A percentile compares a stretch with the other conserved stretches of the same genome.
These are phyloP conservation scores for Filobasidium floriforme DNA, from an alignment of 768 basidiomycete species.

Conservation along the genomic window DNA sequence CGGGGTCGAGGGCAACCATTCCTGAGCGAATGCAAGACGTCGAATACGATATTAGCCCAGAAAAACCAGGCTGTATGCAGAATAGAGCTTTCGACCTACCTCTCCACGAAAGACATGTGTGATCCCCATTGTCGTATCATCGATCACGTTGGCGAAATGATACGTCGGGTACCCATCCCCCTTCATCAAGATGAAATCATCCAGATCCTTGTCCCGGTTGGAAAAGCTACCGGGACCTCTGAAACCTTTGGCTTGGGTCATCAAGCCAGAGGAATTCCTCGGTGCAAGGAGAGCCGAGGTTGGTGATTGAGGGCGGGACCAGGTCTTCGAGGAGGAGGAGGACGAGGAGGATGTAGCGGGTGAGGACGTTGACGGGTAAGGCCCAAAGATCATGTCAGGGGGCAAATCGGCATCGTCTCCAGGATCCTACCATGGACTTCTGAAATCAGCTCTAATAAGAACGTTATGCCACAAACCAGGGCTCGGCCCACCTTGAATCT, in stretches of 20 bases:
- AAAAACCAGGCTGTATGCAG: neutral
- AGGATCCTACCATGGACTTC: neutral
- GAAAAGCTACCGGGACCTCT: slow-evolving; percentile 13
- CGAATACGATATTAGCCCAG: neutral
- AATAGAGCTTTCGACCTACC: slow-evolving; percentile 49
- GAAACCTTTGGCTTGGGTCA: slow-evolving; percentile 4
- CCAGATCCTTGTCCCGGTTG: slow-evolving; percentile 46
- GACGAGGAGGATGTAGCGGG: neutral
- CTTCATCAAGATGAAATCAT: slow-evolving; percentile 87
- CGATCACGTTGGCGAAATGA: slow-evolving; percentile 89
- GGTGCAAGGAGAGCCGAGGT: slow-evolving; percentile 5
- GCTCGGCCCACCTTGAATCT: slow-evolving; percentile 64
- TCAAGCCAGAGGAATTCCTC: slow-evolving; percentile 6
- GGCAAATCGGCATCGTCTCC: slow-evolving; percentile 10
- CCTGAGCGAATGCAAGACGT: slow-evolving; percentile 52
- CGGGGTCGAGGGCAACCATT: slow-evolving; percentile 91
- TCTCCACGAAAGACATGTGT: slow-evolving; percentile 93
- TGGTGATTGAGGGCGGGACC: neutral
- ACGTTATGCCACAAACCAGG: neutral
- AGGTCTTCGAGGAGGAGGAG: neutral
- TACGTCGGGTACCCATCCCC: slow-evolving; percentile 91
- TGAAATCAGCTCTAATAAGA: neutral
- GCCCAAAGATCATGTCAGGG: slow-evolving; percentile 16
- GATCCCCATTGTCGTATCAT: slow-evolving; percentile 92
- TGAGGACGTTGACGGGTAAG: slow-evolving; percentile 32